These are phyloP conservation scores for Cladophialophora immunda DNA, from an alignment of 2,329 filamentous ascomycete genomes.

Conservation along the genomic window DNA sequence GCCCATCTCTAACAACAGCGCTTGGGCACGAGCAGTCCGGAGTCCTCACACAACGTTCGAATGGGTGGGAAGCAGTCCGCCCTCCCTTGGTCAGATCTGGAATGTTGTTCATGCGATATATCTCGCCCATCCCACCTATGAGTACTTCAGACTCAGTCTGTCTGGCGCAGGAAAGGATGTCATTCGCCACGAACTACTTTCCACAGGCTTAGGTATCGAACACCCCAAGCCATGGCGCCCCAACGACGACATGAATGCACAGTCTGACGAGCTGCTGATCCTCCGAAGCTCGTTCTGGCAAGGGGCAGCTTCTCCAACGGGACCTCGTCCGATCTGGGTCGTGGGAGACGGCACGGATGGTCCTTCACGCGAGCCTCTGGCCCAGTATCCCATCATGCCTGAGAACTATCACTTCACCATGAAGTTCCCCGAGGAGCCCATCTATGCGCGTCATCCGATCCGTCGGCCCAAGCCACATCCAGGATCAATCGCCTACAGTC, in stretches of 20 bases:
- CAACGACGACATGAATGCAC: conserved; percentile 23
- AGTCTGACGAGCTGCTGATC: conserved; percentile 54
- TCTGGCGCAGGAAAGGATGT: conserved; percentile 42
- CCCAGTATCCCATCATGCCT: conserved; percentile 54
- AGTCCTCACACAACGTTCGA: conserved; percentile 44
- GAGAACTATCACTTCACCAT: conserved; percentile 49
- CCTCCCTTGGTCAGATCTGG: conserved; percentile 52
- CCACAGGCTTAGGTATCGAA: conserved; percentile 53
- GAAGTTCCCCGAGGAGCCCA: conserved; percentile 50
- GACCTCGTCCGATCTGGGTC: conserved; percentile 68
- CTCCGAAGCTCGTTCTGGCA: conserved; percentile 72
- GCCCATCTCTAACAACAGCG: conserved; percentile 49
- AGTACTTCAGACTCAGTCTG: conserved; percentile 49
- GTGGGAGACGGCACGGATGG: conserved; percentile 37
- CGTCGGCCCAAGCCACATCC: conserved; percentile 76
- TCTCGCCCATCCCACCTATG: conserved; percentile 44
- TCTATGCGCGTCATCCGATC: conserved; percentile 73
- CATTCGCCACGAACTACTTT: conserved; percentile 44
- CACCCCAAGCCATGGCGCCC: conserved; percentile 51
- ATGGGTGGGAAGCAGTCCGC: conserved; percentile 46
- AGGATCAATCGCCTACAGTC: conserved; percentile 76
- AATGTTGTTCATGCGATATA: conserved; percentile 51
- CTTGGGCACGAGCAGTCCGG: conserved; percentile 48
- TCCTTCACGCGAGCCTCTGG: conserved; percentile 48
- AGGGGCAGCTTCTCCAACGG: conserved; percentile 73